Percentiles rank a stretch among this genome's conserved stretches.
phyloP scores from a whole-genome alignment of 2,329 filamentous ascomycete species.

The Xylariaceae sp. region DNA sequence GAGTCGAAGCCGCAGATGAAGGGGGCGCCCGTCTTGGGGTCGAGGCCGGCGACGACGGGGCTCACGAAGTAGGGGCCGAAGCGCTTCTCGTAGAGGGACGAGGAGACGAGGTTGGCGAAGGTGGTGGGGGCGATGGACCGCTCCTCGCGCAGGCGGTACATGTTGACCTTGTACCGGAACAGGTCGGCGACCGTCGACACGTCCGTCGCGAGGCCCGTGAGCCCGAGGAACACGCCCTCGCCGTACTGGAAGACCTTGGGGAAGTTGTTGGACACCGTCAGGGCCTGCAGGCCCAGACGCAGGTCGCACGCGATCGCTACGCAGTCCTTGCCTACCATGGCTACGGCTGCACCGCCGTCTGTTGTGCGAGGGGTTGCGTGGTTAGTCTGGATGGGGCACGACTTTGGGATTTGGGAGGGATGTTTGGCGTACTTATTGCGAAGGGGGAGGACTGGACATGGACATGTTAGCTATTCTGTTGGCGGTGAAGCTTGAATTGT shows the following conservation, averaged over 20 bases:
- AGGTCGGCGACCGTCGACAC: conserved; percentile 93
- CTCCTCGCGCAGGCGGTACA: conserved; percentile 99
- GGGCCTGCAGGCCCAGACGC: conserved; percentile 91
- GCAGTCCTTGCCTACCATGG: conserved; percentile 99
- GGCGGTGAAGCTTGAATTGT: conserved; percentile 19
- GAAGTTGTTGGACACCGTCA: conserved; percentile 99
- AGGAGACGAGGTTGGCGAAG: conserved; percentile 94
- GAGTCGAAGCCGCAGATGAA: conserved; percentile 99
- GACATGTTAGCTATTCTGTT: conserved; percentile 40
- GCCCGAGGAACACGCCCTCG: conserved; percentile 91
- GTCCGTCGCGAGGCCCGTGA: conserved; percentile 96
- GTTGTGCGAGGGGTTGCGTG: conserved; percentile 13
- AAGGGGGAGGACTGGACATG: conserved; percentile 79
- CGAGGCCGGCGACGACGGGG: conserved; percentile 92
- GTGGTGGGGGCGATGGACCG: conserved; percentile 93
- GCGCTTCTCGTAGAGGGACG: conserved; percentile 88
- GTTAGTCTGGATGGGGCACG: background rate
- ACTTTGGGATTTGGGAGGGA: conserved; percentile 3
- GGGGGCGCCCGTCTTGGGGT: conserved; percentile 90
- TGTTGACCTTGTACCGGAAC: conserved; percentile 99
- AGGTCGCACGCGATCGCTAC: conserved; percentile 99
- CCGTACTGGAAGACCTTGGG: conserved; percentile 99
- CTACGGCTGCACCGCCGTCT: conserved; percentile 93
- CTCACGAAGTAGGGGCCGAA: conserved; percentile 98
- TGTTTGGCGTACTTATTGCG: conserved; percentile 79